A percentile compares a stretch with the other conserved stretches of the same genome.
Conservation (phyloP, 139 green algal species). For the Coelastrella sp. region DNA sequence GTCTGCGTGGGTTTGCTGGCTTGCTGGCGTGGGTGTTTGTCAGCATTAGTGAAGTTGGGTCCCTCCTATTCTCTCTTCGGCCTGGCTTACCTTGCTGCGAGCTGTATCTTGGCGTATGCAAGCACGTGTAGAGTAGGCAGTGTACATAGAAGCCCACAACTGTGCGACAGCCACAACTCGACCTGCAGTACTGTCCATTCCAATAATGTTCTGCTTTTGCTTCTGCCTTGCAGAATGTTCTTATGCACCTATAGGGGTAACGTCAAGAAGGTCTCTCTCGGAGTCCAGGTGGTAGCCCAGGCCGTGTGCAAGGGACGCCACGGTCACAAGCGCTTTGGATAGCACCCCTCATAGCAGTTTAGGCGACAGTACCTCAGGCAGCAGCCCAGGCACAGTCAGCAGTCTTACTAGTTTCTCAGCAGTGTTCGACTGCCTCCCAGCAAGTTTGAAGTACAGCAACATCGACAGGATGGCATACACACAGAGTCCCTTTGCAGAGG, state of each 20-base stretch:
- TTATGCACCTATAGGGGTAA: constrained; percentile 46
- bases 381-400: constrained; percentile 24
- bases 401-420: background rate
- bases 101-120: too few relatives aligned
- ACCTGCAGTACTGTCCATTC: background rate
- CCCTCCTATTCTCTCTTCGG: background rate
- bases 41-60: background rate
- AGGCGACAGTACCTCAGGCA: background rate
- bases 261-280: constrained; percentile 34
- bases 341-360: constrained; percentile 24
- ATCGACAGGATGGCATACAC: background rate
- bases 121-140: too few relatives aligned
- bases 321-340: constrained; percentile 53
- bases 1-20: too few relatives aligned
- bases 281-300: constrained; percentile 16
- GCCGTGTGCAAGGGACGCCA: constrained; percentile 43
- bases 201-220: background rate
- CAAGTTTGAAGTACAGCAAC: background rate
- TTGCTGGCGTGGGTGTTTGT: background rate
- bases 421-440: background rate
- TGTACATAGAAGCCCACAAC: background rate
- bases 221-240: constrained; percentile 42
- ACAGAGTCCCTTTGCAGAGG: background rate
- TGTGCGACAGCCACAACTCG: background rate
- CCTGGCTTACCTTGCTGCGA: too few relatives aligned